Conservation (phyloP, 345 rosid species). For the Populus nigra region DNA sequence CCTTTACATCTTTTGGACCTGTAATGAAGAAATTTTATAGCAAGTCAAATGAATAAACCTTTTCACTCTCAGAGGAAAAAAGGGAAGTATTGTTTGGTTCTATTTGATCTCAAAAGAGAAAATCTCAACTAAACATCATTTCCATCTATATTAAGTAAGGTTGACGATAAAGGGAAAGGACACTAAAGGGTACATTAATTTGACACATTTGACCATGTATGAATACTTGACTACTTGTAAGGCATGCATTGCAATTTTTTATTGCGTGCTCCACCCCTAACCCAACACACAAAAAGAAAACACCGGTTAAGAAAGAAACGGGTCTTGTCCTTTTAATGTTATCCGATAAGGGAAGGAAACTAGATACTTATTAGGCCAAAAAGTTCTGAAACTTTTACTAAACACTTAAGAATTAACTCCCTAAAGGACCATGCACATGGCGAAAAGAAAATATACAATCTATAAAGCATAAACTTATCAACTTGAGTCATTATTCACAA, state of each 20-base stretch:
- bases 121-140: neutral
- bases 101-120: neutral
- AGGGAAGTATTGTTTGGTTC: neutral
- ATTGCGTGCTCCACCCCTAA: no score
- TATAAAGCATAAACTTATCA: neutral
- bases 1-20: conserved; percentile 80
- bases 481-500: neutral
- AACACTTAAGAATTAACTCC: no score
- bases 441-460: no score
- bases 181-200: neutral
- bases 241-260: no score
- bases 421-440: no score
- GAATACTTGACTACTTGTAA: no score
- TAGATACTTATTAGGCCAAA: no score
- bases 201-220: neutral
- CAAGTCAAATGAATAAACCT: conserved; percentile 1
- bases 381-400: no score
- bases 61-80: neutral
- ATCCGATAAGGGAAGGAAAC: no score
- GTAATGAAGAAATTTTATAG: conserved; percentile 28
- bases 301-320: no score
- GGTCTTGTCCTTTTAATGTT: no score
- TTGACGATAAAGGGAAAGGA: neutral
- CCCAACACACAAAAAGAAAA: no score
- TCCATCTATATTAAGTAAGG: neutral